A percentile compares a stretch with the other conserved stretches of the same genome.
Conservation (phyloP, 1,284 basidiomycete species). For the Leccinum fuscescens region DNA sequence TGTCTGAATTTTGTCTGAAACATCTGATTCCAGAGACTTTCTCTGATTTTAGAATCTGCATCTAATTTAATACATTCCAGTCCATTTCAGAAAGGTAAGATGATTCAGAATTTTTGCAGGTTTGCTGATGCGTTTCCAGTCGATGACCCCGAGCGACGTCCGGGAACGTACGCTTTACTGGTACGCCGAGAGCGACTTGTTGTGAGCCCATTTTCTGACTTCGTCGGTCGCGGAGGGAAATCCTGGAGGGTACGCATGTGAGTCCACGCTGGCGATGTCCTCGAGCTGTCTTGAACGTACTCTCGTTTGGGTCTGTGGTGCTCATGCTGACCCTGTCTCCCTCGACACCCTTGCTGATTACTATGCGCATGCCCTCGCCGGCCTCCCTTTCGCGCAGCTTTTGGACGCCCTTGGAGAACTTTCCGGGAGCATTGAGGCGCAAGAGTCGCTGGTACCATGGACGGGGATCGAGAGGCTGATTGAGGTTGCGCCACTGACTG, state of each 20-base stretch:
- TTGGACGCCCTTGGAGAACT: constrained; percentile 81
- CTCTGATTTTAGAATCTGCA: too few relatives aligned
- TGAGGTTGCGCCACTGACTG: constrained; percentile 87
- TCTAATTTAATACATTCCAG: too few relatives aligned
- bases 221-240: constrained; percentile 20
- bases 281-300: constrained; percentile 53
- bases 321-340: constrained; percentile 39
- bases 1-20: too few relatives aligned
- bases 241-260: constrained; percentile 61
- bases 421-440: constrained; percentile 65
- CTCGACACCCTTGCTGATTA: constrained; percentile 55
- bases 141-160: constrained; percentile 67
- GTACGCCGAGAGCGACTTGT: constrained; percentile 43
- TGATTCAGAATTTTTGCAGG: too few relatives aligned
- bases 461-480: constrained; percentile 79
- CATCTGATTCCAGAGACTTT: too few relatives aligned
- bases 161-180: constrained; percentile 57
- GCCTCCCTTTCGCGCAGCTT: constrained; percentile 85
- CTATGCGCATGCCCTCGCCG: constrained; percentile 59
- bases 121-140: constrained; percentile 73
- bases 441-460: constrained; percentile 73
- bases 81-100: too few relatives aligned
- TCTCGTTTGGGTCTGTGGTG: constrained; percentile 39
- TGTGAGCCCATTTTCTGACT: constrained; percentile 19
- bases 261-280: constrained; percentile 52